Conservation (phyloP, 352 stramenopile species). For the Phytopythium boreale region DNA sequence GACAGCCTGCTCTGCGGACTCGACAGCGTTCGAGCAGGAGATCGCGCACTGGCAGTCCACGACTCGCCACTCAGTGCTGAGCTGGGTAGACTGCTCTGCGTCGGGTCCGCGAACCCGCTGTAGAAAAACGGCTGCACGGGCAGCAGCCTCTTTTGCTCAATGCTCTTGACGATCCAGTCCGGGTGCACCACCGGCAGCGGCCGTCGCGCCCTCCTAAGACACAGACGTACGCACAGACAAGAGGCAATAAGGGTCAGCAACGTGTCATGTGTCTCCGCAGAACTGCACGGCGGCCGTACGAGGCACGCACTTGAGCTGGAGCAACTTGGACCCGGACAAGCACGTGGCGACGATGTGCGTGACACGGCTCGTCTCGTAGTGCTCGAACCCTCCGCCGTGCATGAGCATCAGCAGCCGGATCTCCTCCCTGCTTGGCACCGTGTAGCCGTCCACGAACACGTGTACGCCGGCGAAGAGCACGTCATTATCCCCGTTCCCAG, state of each 20-base stretch:
- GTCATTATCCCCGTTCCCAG: background rate
- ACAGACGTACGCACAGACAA: background rate
- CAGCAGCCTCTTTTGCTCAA: slow-evolving; percentile 67
- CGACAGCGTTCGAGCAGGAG: background rate
- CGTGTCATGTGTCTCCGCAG: background rate
- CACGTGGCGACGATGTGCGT: slow-evolving; percentile 89
- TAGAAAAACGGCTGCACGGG: slow-evolving; percentile 84
- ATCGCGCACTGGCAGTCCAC: background rate
- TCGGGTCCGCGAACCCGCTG: slow-evolving; percentile 72
- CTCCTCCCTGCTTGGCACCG: slow-evolving; percentile 78
- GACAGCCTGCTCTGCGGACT: background rate
- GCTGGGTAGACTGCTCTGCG: slow-evolving; percentile 42
- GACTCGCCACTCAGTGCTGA: slow-evolving; percentile 3
- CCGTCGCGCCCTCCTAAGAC: slow-evolving; percentile 45
- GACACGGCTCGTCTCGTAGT: slow-evolving; percentile 83
- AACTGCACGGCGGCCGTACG: background rate
- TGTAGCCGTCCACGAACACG: slow-evolving; percentile 89
- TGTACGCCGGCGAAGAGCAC: slow-evolving; percentile 72
- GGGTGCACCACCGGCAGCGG: slow-evolving; percentile 82
- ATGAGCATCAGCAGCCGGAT: slow-evolving; percentile 74
- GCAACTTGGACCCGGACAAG: slow-evolving; percentile 80
- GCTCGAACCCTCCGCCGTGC: slow-evolving; percentile 84
- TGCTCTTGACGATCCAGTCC: slow-evolving; percentile 91
- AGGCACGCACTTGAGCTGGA: slow-evolving; percentile 67
- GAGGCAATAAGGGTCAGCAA: background rate